Evolutionary conservation across 1,139 yeast genomes (phyloP).

Genomic region (Suhomyces atakaporum): DNA sequence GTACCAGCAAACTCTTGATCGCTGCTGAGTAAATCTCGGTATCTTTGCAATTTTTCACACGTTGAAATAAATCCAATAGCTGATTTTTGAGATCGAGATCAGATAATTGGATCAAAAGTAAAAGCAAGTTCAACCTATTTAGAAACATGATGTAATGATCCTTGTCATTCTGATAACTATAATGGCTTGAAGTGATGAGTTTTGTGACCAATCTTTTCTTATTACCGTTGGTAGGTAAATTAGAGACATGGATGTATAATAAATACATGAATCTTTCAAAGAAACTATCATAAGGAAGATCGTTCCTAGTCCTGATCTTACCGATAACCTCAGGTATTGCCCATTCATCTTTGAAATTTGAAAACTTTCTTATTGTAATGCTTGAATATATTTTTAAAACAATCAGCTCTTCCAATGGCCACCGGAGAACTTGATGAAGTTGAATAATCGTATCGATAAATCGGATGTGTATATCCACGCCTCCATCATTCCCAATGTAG

Average conservation of each 20-base stretch:
- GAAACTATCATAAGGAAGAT: slow-evolving; percentile 36
- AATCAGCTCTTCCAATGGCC: slow-evolving; percentile 43
- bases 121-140: slow-evolving; percentile 41
- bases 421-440: slow-evolving; percentile 28
- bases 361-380: slow-evolving; percentile 37
- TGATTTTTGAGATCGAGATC: slow-evolving; percentile 36
- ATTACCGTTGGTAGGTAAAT: slow-evolving; percentile 26
- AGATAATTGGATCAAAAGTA: slow-evolving; percentile 38
- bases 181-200: slow-evolving; percentile 41
- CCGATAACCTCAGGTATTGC: slow-evolving; percentile 29
- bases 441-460: slow-evolving; percentile 35
- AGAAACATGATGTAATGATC: slow-evolving; percentile 35
- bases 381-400: slow-evolving; percentile 32
- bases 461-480: slow-evolving; percentile 24
- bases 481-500: slow-evolving; percentile 15
- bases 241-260: slow-evolving; percentile 36
- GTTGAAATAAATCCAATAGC: slow-evolving; percentile 28
- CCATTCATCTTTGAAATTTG: slow-evolving; percentile 41
- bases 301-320: slow-evolving; percentile 29
- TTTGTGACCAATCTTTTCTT: slow-evolving; percentile 40
- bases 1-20: slow-evolving; percentile 25
- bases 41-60: slow-evolving; percentile 28
- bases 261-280: slow-evolving; percentile 44
- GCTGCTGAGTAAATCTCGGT: slow-evolving; percentile 28
- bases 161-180: slow-evolving; percentile 28